Base-by-base conservation (phyloP, 192 early-diverging fungal species). In the Martensiomyces pterosporus region DNA sequence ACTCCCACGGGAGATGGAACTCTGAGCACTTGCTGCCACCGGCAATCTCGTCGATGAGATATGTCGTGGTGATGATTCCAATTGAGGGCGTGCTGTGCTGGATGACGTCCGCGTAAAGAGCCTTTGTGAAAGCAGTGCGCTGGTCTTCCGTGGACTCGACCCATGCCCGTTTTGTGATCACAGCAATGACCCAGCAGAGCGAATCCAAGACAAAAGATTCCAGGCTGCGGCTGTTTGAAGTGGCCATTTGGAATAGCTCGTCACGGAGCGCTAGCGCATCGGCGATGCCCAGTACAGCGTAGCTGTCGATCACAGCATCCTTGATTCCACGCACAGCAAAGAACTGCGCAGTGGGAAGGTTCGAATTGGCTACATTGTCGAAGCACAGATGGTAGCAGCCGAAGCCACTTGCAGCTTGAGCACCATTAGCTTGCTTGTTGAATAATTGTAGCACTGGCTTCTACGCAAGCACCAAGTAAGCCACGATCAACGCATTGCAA, bases 261-360 rank as follows among this genome's bases (percentile, higher is more conserved):
- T 73, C 62, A 16, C 69, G 57, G 3, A 73, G 52, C 0, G 41
- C 14, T 14, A 66, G 24, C 22, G 55, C 51, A 16, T 39, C 33
- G 2, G 24, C 42, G 9, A 56, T 14, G 0, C 69, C 69, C 22
- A 66, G 24, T 9, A 66, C 54, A 1, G 53, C 35, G 35, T 65
- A 73, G 29, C 69, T 48, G 4, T 57, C 39, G 15, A 66, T 47
- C 10, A 73, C 58, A 0, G 57, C 49, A 7, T 65, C 69, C 27
- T 73, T 73, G 69, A 73, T 73, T 22, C 63, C 69, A 34, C 63
- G 63, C 49, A 73, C 27, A 3, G 69, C 69, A 58, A 73, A 73
- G 39, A 73, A 73, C 43, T 61, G 64, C 24, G 69, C 62, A 24
- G 69, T 73, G 12, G 63, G 63, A 17, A 62, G 34, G 26, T 36